Evolutionary conservation across 306 rosid genomes (phyloP).

Genomic region (Acacia confusa): DNA sequence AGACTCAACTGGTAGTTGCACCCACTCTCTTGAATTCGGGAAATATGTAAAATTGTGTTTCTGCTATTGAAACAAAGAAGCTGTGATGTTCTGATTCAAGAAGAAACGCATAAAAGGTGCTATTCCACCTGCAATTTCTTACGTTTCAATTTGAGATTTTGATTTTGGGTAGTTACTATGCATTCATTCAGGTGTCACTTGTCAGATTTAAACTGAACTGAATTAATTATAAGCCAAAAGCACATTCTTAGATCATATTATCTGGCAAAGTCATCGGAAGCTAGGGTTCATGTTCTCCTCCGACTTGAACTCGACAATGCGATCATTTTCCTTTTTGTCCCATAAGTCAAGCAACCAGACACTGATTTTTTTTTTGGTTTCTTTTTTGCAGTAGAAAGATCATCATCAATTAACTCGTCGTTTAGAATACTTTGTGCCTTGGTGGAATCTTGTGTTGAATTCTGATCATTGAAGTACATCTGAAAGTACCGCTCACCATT

Average conservation of each 20-base stretch:
- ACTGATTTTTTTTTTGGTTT: background rate
- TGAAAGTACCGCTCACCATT: conserved; percentile 22
- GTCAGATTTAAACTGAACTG: conserved; percentile 5
- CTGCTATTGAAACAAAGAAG: background rate
- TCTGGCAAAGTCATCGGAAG: background rate
- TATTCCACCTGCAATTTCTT: background rate
- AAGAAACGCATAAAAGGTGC: background rate
- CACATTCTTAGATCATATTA: background rate
- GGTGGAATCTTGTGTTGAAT: conserved; percentile 27
- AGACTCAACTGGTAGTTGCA: background rate
- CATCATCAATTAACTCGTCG: conserved; percentile 1
- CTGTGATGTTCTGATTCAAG: background rate
- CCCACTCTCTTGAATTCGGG: background rate
- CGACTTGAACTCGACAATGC: background rate
- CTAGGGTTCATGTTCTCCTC: background rate
- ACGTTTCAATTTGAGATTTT: background rate
- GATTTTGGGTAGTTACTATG: conserved; percentile 12
- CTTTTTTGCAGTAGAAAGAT: background rate
- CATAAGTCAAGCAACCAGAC: background rate
- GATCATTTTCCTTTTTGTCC: no score
- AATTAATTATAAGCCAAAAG: background rate
- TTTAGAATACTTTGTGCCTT: background rate
- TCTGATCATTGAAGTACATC: conserved; percentile 35
- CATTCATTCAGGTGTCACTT: background rate
- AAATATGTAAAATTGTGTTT: background rate